Percentiles rank a stretch among this genome's conserved stretches.
These are phyloP conservation scores for Moesziomyces sp. DNA, from an alignment of 1,284 basidiomycete species.

Conservation along the genomic window DNA sequence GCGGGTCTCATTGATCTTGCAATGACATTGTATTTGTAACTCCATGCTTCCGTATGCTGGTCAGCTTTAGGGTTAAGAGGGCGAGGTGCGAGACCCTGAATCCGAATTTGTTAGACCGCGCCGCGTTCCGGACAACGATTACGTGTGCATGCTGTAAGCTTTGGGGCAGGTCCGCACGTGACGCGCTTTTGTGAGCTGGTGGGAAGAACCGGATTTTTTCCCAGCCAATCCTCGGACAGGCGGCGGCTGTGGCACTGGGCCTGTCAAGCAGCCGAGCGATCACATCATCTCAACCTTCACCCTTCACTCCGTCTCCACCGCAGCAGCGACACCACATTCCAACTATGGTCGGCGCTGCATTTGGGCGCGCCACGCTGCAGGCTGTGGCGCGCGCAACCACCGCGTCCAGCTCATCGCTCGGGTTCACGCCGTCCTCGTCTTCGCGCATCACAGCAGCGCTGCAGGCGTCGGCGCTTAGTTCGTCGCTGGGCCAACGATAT, in stretches of 20 bases:
- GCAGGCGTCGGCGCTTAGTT: slow-evolving; percentile 11
- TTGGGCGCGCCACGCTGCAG: slow-evolving; percentile 32
- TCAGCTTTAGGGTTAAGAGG: background rate
- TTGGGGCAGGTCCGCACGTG: slow-evolving; percentile 18
- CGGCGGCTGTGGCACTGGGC: background rate
- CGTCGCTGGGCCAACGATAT: slow-evolving; percentile 3
- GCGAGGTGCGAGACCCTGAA: too few relatives aligned
- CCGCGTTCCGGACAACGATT: background rate
- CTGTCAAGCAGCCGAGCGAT: background rate
- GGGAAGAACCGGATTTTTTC: slow-evolving; percentile 40
- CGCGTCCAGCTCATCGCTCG: slow-evolving; percentile 20
- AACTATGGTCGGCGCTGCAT: slow-evolving; percentile 22
- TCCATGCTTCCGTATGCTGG: background rate
- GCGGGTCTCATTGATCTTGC: background rate
- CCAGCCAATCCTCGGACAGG: slow-evolving; percentile 6
- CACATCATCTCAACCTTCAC: slow-evolving; percentile 1
- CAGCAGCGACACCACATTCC: background rate
- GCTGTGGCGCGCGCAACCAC: slow-evolving; percentile 23
- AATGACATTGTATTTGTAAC: slow-evolving; percentile 23
- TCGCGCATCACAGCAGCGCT: slow-evolving; percentile 26
- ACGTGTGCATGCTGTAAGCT: background rate
- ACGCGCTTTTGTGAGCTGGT: slow-evolving; percentile 10
- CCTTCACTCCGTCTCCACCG: slow-evolving; percentile 3
- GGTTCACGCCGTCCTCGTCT: slow-evolving; percentile 15
- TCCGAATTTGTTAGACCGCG: too few relatives aligned